Base-by-base conservation (phyloP, 2,329 filamentous ascomycete species). In the Apiospora kogelbergensis region DNA sequence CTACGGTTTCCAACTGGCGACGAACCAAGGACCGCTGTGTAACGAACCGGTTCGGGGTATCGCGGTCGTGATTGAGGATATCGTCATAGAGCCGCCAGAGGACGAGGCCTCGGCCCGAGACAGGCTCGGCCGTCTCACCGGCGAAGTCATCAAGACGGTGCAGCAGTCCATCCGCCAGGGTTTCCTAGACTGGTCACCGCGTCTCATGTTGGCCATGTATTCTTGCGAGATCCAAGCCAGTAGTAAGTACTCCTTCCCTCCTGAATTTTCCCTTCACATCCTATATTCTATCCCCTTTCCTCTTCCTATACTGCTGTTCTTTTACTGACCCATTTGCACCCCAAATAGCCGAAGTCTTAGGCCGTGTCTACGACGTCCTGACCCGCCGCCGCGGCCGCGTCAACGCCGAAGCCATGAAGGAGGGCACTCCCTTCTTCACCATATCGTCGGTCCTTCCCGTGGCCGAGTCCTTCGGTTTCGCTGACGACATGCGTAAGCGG, bases 141-240 rank as follows among this genome's bases (percentile, higher is more conserved):
- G 96, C 71, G 96, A 98, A 81, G 89, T 97, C 60, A 97, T 99
- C 83, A 94, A 94, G 79, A 91, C 93, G 0, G 90, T 95, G 22
- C 93, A 95, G 73, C 90, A 93, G 63, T 88, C 91, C n/a, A 94
- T 99, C 71, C 89, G 91, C 66, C 85, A 91, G 72, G 95, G 91
- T 26, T 97, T 98, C 84, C 84, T 98, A 22, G 96, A 98, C 84
- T 99, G 96, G 96, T 95, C 92, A 46, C 93, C 96, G 0, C 90
- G 96, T n/a, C 88, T 99, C 73, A 89, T 98, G 83, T 89, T 99
- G 60, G 96, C 96, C 66, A 98, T 98, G 94, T 99, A 99, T 84
- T 94, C 90, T 68, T 97, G 95, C 79, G 96, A 98, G 79, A 98
- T 99, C 76, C 96, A 98, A 86, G 94, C 95, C 40, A 95, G 93